Evolutionary conservation across 1,284 basidiomycete species (phyloP).

Genomic region (Lignosus rhinocerotis): DNA sequence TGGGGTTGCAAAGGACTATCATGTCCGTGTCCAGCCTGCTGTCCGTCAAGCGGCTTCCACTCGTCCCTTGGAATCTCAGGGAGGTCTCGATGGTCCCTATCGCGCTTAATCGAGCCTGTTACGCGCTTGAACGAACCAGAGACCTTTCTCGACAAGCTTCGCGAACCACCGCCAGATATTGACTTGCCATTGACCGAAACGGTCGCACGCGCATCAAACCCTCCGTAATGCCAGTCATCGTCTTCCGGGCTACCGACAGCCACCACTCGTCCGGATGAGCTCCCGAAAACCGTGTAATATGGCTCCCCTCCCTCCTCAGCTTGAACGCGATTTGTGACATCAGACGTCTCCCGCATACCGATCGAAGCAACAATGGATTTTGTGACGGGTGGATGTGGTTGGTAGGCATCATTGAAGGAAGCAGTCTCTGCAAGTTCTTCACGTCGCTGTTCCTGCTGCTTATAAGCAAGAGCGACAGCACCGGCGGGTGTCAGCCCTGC

Average conservation of each 20-base stretch:
- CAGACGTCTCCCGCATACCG: background rate
- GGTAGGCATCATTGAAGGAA: conserved; percentile 26
- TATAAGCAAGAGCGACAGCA: conserved; percentile 58
- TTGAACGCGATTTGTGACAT: conserved; percentile 10
- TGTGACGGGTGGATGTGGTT: background rate
- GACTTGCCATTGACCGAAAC: conserved; percentile 5
- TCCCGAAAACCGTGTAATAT: conserved; percentile 57
- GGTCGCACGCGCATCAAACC: conserved; percentile 12
- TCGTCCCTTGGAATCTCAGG: conserved; percentile 7
- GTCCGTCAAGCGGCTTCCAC: conserved; percentile 28
- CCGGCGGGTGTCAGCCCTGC: conserved; percentile 54
- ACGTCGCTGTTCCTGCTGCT: conserved; percentile 46
- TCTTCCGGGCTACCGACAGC: conserved; percentile 47
- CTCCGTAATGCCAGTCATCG: conserved; percentile 25
- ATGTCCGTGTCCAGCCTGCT: conserved; percentile 29
- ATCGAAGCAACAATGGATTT: background rate
- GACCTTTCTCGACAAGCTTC: conserved; percentile 47
- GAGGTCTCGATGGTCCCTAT: conserved; percentile 18
- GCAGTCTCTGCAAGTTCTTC: conserved; percentile 30
- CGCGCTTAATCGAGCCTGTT: conserved; percentile 23
- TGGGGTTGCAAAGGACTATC: conserved; percentile 22
- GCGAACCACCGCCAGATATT: conserved; percentile 13
- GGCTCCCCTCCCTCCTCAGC: conserved; percentile 35
- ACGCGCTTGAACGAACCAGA: conserved; percentile 46
- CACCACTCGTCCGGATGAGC: conserved; percentile 43